Evolutionary conservation across 2,329 filamentous ascomycete genomes (phyloP).

Genomic region (Dactylellina leptospora): DNA sequence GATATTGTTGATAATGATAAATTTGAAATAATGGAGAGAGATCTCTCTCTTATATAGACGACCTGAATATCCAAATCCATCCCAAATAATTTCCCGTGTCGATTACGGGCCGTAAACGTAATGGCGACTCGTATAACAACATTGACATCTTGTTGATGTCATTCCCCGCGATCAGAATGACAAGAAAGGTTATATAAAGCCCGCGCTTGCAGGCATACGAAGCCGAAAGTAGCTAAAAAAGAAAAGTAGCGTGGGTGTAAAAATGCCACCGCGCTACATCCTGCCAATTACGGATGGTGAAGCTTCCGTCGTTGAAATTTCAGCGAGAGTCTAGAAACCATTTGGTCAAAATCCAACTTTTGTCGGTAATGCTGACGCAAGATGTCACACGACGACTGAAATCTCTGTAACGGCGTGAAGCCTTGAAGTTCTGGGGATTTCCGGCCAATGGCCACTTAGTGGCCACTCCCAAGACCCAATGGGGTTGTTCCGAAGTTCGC

Average conservation of each 20-base stretch:
- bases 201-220: slow-evolving; percentile 31
- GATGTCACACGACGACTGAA: slow-evolving; percentile 20
- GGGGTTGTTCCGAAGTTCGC: slow-evolving; percentile 15
- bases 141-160: slow-evolving; percentile 49
- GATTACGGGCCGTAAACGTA: slow-evolving; percentile 27
- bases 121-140: not conserved
- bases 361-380: slow-evolving; percentile 47
- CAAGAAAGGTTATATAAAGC: slow-evolving; percentile 3
- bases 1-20: slow-evolving; percentile 16
- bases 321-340: too few species aligned
- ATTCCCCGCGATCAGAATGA: slow-evolving; percentile 20
- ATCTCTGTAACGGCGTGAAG: not conserved
- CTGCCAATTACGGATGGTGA: slow-evolving; percentile 10
- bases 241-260: not conserved
- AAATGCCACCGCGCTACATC: not conserved
- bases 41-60: slow-evolving; percentile 47
- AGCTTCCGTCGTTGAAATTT: not conserved
- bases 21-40: not conserved
- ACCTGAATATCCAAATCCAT: not conserved
- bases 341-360: too few species aligned
- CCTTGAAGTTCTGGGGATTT: not conserved
- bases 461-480: too few species aligned
- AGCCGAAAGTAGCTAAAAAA: slow-evolving; percentile 11
- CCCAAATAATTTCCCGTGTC: not conserved
- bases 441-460: slow-evolving; percentile 5